Evolutionary conservation across 116 monocot genomes (phyloP).

Genomic region (Posidonia oceanica): DNA sequence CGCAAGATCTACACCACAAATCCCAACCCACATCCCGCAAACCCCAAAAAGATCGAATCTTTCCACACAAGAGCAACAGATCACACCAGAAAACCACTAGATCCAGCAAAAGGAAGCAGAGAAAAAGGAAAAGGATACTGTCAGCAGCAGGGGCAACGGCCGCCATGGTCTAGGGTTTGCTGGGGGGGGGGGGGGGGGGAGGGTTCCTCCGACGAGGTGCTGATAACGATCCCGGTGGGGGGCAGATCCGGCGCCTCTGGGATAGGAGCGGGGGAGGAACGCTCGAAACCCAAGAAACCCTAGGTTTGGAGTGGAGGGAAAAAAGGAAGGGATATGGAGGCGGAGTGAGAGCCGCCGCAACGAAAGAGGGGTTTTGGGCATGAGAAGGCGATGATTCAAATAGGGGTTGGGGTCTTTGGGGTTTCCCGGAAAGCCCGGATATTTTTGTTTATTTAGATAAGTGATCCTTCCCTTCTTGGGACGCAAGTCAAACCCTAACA

Average conservation of each 20-base stretch:
- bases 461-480: no score
- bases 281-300: not conserved
- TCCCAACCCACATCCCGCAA: not conserved
- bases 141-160: constrained; percentile 34
- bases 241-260: not conserved
- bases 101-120: not conserved
- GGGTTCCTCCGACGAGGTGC: no score
- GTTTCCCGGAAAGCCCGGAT: no score
- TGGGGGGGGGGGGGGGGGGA: no score
- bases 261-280: not conserved
- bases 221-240: not conserved
- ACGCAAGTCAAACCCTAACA: no score
- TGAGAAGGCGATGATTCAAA: constrained; percentile 38
- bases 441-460: no score
- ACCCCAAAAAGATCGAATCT: not conserved
- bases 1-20: not conserved
- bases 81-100: not conserved
- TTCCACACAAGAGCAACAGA: not conserved
- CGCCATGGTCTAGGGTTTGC: constrained; percentile 27
- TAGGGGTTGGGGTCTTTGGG: constrained; percentile 1
- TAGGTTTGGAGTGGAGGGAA: no score
- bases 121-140: constrained; percentile 20
- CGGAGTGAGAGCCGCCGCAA: constrained; percentile 19
- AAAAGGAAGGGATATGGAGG: not conserved
- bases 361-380: constrained; percentile 17